These are phyloP conservation scores for Rhynchosporium graminicola DNA, from an alignment of 2,329 filamentous ascomycete species.

Conservation along the genomic window DNA sequence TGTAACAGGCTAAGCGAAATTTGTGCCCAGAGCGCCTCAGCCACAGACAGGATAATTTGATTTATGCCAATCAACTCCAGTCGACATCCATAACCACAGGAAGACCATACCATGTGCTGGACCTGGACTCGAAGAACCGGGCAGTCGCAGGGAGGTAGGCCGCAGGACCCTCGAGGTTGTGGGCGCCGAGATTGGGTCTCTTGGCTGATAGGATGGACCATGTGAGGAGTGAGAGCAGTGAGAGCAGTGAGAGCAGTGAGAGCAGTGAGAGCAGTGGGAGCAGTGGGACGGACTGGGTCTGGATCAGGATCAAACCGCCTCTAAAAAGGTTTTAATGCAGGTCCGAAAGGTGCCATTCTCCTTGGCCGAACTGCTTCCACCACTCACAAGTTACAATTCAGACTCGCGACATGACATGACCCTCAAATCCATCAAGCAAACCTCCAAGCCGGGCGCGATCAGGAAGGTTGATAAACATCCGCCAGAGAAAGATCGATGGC, in stretches of 20 bases:
- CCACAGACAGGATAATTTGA: neutral
- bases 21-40: neutral
- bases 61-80: neutral
- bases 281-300: too few species aligned
- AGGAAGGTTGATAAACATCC: conserved; percentile 1
- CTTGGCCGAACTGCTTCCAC: neutral
- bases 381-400: neutral
- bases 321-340: neutral
- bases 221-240: neutral
- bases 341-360: neutral
- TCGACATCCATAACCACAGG: too few species aligned
- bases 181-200: conserved; percentile 7
- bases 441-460: neutral
- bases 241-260: too few species aligned
- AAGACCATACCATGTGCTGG: neutral
- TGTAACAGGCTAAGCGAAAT: conserved; percentile 4
- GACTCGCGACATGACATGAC: neutral
- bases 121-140: conserved; percentile 4
- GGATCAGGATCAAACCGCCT: too few species aligned
- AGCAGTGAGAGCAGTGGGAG: neutral
- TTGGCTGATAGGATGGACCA: neutral
- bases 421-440: neutral
- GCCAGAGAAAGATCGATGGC: neutral
- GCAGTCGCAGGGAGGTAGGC: neutral
- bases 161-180: neutral